Evolutionary conservation across 306 rosid species (phyloP).

Genomic region (Citrullus amarus): DNA sequence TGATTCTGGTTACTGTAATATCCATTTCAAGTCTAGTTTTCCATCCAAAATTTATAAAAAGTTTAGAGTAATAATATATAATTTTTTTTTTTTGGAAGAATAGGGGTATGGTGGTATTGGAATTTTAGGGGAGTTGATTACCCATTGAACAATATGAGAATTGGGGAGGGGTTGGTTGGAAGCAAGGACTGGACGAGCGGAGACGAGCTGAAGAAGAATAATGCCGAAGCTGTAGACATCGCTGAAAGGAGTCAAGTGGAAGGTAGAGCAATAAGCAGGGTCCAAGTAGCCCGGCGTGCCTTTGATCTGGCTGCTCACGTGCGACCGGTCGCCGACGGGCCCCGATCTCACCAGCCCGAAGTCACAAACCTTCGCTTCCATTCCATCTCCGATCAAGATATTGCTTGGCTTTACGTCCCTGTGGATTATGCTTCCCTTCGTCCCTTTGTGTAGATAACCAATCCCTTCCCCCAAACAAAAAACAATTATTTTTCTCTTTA

Average conservation of each 20-base stretch:
- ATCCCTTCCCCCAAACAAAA: slow-evolving; percentile 27
- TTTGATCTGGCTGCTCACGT: slow-evolving; percentile 85
- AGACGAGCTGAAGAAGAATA: slow-evolving; percentile 63
- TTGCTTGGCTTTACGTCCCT: slow-evolving; percentile 78
- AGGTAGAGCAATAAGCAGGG: slow-evolving; percentile 68
- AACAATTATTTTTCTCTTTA: no score
- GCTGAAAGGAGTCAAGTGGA: slow-evolving; percentile 59
- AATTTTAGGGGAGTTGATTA: slow-evolving; percentile 10
- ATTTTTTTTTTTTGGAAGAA: no score
- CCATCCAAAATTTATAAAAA: no score
- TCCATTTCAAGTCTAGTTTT: no score
- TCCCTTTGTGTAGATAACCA: slow-evolving; percentile 66
- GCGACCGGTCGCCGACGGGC: slow-evolving; percentile 59
- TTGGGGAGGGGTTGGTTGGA: slow-evolving; percentile 12
- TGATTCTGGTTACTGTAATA: no score
- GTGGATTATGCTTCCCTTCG: slow-evolving; percentile 57
- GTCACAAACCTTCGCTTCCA: slow-evolving; percentile 76
- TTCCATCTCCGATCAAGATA: slow-evolving; percentile 60
- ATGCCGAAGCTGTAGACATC: slow-evolving; percentile 83
- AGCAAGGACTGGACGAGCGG: slow-evolving; percentile 57
- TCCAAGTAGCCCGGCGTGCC: slow-evolving; percentile 91
- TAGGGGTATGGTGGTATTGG: no score
- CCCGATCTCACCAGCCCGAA: slow-evolving; percentile 73
- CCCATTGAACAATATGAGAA: slow-evolving; percentile 61
- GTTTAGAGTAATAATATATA: no score